Percentiles rank a stretch among this genome's conserved stretches.
These are phyloP conservation scores for Saturnispora dispora DNA, from an alignment of 805 yeast genomes.

Conservation along the genomic window DNA sequence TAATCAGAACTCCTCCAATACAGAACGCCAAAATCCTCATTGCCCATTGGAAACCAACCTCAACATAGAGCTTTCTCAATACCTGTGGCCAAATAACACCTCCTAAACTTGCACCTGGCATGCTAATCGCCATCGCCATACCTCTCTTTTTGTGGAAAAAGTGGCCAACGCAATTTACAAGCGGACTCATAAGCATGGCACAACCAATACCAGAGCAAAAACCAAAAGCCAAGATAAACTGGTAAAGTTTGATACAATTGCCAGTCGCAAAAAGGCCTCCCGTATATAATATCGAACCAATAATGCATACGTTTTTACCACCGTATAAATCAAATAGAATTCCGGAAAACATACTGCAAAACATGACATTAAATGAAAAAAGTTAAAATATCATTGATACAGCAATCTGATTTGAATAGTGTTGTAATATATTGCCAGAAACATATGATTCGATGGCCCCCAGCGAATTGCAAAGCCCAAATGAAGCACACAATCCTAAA, in stretches of 20 bases:
- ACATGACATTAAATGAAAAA: constrained; percentile 34
- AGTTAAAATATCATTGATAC: constrained; percentile 69
- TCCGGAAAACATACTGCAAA: constrained; percentile 35
- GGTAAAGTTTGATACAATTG: constrained; percentile 35
- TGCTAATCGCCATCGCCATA: constrained; percentile 50
- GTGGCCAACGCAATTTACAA: constrained; percentile 46
- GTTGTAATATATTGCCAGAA: constrained; percentile 39
- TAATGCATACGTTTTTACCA: constrained; percentile 29
- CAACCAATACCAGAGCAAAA: constrained; percentile 37
- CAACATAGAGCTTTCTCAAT: constrained; percentile 38
- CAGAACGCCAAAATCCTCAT: constrained; percentile 44
- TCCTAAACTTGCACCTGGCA: constrained; percentile 51
- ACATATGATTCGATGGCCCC: constrained; percentile 65
- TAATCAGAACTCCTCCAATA: constrained; percentile 25
- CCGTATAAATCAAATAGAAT: constrained; percentile 41
- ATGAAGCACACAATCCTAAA: constrained; percentile 45
- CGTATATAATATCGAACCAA: constrained; percentile 30
- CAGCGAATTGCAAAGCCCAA: constrained; percentile 58
- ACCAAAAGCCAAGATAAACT: constrained; percentile 46
- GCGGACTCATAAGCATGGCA: constrained; percentile 35
- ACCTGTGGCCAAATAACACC: constrained; percentile 48
- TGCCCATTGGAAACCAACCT: constrained; percentile 54
- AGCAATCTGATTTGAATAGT: constrained; percentile 34
- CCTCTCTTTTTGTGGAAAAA: constrained; percentile 54
- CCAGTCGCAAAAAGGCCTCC: constrained; percentile 38